Evolutionary conservation across 176 grass and related monocot genomes (phyloP), one percentile per base, ranked within the genome.

Genomic region (Chloris gayana): DNA sequence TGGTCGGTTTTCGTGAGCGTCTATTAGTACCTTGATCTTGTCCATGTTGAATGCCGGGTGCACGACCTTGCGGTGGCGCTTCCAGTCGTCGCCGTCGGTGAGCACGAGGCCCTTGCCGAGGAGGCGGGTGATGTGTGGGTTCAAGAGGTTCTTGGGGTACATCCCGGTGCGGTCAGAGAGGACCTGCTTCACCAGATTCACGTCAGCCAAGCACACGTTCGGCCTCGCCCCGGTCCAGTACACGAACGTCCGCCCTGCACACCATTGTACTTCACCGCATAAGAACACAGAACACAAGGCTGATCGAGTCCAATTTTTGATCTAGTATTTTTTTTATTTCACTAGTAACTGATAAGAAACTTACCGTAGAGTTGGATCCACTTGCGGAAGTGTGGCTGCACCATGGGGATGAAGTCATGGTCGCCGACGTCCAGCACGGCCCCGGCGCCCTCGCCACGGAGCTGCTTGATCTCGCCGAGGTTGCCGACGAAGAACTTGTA

Each of bases 11-110:
- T 37, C 7, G 0, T 37, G 35, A 37, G 35, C 3, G 35, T 37
- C 35, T n/a, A n/a, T n/a, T n/a, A n/a, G n/a, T n/a, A 37, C 35
- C 35, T 94, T 94, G 85, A 94, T 62, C 62, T 90, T 93, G 69
- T 93, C 91, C 69, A 90, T 82, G 35, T 67, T 63, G 87, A 90
- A 93, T 0, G 84, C 92, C 0, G 86, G 92, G 77, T 87, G 72
- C 17, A 94, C 73, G 13, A 89, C 86, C 54, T 76, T 89, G 3
- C 74, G 81, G 75, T 94, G 92, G 47, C 89, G 87, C 58, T 80
- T 81, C 93, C 93, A 95, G 3, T 92, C 87, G 1, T 88, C 72
- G 34, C 89, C 89, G 61, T 92, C 57, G 9, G 46, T 76, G 57
- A 90, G 26, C 0, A 81, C n/a, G 74, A 95, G 74, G 2, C 79